phyloP scores from a whole-genome alignment of 768 basidiomycete genomes.

The Basidioascus undulatus region DNA sequence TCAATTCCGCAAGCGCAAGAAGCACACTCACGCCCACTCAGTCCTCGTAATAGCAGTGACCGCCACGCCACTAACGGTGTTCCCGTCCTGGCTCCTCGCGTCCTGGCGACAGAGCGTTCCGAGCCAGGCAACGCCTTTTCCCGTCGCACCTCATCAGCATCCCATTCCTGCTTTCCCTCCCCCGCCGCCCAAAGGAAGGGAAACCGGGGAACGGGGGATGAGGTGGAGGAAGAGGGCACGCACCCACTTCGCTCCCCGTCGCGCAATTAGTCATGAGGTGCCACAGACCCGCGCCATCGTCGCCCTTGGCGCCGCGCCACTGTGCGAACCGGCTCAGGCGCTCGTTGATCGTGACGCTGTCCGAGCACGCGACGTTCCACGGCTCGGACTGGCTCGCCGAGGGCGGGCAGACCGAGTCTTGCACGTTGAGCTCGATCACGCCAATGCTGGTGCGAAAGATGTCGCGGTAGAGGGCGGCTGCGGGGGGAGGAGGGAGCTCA shows the following conservation, averaged over 20 bases:
- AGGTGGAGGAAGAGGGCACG: background rate
- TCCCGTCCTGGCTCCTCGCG: conserved; percentile 16
- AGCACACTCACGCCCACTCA: conserved; percentile 30
- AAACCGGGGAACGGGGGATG: background rate
- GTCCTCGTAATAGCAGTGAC: conserved; percentile 52
- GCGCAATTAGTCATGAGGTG: conserved; percentile 69
- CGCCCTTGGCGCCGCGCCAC: conserved; percentile 49
- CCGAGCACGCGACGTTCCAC: conserved; percentile 51
- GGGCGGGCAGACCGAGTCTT: conserved; percentile 39
- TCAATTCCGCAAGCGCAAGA: no score
- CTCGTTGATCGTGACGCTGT: conserved; percentile 31
- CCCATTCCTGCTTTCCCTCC: conserved; percentile 17
- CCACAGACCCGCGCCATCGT: conserved; percentile 56
- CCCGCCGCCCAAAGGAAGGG: conserved; percentile 1
- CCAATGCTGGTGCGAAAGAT: no score
- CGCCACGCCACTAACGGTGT: conserved; percentile 50
- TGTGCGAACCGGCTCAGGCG: conserved; percentile 54
- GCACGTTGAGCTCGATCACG: conserved; percentile 54
- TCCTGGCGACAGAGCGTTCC: conserved; percentile 32
- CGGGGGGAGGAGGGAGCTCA: no score
- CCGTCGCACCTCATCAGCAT: no score
- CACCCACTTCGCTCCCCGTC: conserved; percentile 40
- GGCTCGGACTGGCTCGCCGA: conserved; percentile 28
- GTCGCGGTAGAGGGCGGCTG: no score
- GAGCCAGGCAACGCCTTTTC: conserved; percentile 81